Base-by-base conservation (phyloP, 139 green algal genomes). In the Coelastrella sp. region DNA sequence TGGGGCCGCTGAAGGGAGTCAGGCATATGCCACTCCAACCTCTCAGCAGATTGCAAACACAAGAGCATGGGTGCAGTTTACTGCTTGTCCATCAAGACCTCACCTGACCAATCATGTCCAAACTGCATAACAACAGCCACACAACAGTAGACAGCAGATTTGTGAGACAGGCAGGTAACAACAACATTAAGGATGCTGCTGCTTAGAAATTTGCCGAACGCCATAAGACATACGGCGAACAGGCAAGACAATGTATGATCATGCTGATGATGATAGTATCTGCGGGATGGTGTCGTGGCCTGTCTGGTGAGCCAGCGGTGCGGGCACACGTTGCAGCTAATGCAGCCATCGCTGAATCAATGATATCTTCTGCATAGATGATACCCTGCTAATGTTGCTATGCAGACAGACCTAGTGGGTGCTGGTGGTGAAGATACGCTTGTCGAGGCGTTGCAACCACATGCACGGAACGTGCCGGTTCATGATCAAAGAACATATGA, bases 91-190 rank as follows among this genome's bases (percentile, higher is more conserved):
- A 25, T 78, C 14, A 22, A 78, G 12, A 78, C 49, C 14, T 7
- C 20, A 88, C 84, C 84, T 81, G 84, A 88, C 84, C 84, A 88
- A 17, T 88, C 68, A 75, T 88, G 84, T 57, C 84, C 84, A 24
- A 81, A 88, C 84, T 88, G 68, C 63, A 87, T 15, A 65, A 24
- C 6, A 12, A 74, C 19, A 35, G 27, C 9, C 78, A 87, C 24
- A 70, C 22, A 86, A 59, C 81, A 85, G 80, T 58, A 85, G 80
- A 8, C 61, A 87, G 63, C 25, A 76, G 6, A 80, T 58, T 19
- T 8, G 8, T 80, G 15, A 58, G 25, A 76, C 68, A 80, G 10
- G 27, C 61, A 78, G 15, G 73, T 22, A 79, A 22, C 17, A 35
- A 22, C 73, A 79, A 5, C 73, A 4, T 17, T 35, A 22, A 14